Percentiles rank a stretch among this genome's conserved stretches.
phyloP scores from a whole-genome alignment of 306 rosid genomes.

The Phaseolus lunatus region DNA sequence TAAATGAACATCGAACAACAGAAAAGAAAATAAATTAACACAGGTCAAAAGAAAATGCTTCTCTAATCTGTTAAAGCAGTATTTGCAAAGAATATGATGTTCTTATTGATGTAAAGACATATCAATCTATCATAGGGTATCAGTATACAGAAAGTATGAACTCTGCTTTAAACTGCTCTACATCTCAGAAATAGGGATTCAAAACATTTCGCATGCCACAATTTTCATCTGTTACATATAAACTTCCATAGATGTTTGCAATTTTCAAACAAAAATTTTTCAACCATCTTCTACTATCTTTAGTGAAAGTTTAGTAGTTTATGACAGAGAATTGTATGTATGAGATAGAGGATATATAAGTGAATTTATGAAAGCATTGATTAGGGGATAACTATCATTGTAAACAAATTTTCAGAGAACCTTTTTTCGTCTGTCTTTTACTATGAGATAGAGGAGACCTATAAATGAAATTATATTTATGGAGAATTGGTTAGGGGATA shows the following conservation, averaged over 20 bases:
- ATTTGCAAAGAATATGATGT: neutral
- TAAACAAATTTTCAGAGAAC: neutral
- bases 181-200: neutral
- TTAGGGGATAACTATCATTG: neutral
- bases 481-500: neutral
- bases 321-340: neutral
- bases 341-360: neutral
- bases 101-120: neutral
- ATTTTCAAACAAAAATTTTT: neutral
- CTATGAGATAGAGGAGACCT: neutral
- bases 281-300: neutral
- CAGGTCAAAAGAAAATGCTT: neutral
- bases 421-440: neutral
- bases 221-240: neutral
- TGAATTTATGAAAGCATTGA: neutral
- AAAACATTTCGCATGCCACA: neutral
- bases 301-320: neutral
- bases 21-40: slow-evolving; percentile 2
- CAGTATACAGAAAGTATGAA: neutral
- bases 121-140: slow-evolving; percentile 1
- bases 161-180: neutral
- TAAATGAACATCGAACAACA: neutral
- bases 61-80: neutral
- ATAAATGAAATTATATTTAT: neutral
- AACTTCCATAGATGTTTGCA: neutral